Base-by-base conservation (phyloP, 2,329 filamentous ascomycete species). In the Hyphodiscus sp. region DNA sequence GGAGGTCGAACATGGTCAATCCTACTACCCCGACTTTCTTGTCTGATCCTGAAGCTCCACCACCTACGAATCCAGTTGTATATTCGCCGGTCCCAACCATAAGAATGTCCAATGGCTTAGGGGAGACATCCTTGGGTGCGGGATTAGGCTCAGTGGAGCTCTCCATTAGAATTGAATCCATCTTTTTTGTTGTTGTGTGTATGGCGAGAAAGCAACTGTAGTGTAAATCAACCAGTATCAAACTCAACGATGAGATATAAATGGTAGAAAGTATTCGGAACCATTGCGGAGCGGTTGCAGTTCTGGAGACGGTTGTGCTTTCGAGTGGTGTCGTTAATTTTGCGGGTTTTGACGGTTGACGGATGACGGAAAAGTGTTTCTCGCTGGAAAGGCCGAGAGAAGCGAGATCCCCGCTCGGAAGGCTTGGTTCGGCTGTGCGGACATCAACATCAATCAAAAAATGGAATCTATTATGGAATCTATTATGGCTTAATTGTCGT, bases 21-120 rank as follows among this genome's bases (percentile, higher is more conserved):
- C 89, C 91, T 18, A 96, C 91, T 10, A 96, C 92, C 54, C 92
- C 91, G 48, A 96, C 87, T 72, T 96, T 96, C 76, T 96, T 96
- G 78, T 96, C 92, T 48, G 90, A 95, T 11, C 81, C 85, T 3
- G 90, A 95, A 49, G 85, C 86, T 55, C 86, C 87, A 56, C 84
- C 85, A 54, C 89, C 90, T 53, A 96, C 91, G 64, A 94, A 96
- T 54, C 91, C 91, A 44, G 92, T 96, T 65, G 92, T 96, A 78
- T 96, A 96, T 79, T 96, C 91, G 66, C 91, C 92, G 11, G 91
- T 96, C 60, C 91, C 91, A 55, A 68, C 66, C 66, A 68, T 68
- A 38, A 68, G 63, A 16, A 68, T 66, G 55, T 68, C 61, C 45
- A 68, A 53, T 44, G 64, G 65, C 47, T 51, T 38, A 10, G 33